Evolutionary conservation across 495 filamentous ascomycete genomes (phyloP).

Genomic region (Aspergillus indologenus): DNA sequence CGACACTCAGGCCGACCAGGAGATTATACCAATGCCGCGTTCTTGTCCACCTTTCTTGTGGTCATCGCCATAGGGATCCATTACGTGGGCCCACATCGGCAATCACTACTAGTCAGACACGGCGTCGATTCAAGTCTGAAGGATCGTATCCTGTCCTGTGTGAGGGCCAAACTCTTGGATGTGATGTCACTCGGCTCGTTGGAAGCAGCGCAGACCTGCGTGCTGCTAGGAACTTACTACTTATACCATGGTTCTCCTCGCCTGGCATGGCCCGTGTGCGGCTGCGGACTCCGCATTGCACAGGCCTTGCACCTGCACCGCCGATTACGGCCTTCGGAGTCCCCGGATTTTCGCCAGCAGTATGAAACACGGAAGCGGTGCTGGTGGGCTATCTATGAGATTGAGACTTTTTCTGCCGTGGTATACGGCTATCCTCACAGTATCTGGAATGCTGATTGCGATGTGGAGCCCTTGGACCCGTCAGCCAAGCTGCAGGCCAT

Average conservation of each 20-base stretch:
- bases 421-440: slow-evolving; percentile 36
- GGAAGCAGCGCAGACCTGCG: slow-evolving; percentile 33
- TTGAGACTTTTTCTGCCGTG: slow-evolving; percentile 39
- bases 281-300: slow-evolving; percentile 33
- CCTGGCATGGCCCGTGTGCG: slow-evolving; percentile 39
- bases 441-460: slow-evolving; percentile 34
- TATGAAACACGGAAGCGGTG: slow-evolving; percentile 35
- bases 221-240: slow-evolving; percentile 37
- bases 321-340: slow-evolving; percentile 3
- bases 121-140: slow-evolving; percentile 19
- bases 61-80: slow-evolving; percentile 31
- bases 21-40: slow-evolving; percentile 11
- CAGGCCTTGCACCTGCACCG: slow-evolving; percentile 38
- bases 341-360: slow-evolving; percentile 6
- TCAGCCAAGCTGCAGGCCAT: slow-evolving; percentile 12
- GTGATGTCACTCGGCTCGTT: slow-evolving; percentile 27
- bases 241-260: slow-evolving; percentile 34
- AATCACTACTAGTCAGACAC: slow-evolving; percentile 7
- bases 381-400: slow-evolving; percentile 44
- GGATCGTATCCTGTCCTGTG: slow-evolving; percentile 19
- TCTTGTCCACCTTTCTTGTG: slow-evolving; percentile 29
- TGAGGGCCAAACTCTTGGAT: slow-evolving; percentile 21
- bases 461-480: slow-evolving; percentile 31
- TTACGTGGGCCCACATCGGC: slow-evolving; percentile 21
- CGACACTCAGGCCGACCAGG: not conserved